phyloP scores from a whole-genome alignment of 2,329 filamentous ascomycete species.

The Chaetomiaceae sp. region DNA sequence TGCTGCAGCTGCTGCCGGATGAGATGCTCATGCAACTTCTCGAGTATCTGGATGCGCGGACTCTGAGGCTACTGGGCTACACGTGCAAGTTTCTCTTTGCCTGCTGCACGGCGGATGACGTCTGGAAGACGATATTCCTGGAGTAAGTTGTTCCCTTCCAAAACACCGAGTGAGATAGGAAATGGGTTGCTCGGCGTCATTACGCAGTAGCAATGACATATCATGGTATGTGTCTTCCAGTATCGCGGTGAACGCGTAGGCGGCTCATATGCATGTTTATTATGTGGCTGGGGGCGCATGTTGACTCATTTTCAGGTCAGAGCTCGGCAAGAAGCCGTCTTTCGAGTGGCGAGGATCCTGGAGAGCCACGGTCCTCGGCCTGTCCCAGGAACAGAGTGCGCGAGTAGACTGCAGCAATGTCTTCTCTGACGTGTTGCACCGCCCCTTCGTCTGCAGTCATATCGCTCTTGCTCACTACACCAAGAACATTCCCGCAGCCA shows the following conservation, averaged over 20 bases:
- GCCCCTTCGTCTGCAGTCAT: slow-evolving; percentile 85
- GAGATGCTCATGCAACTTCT: slow-evolving; percentile 72
- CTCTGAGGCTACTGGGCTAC: slow-evolving; percentile 62
- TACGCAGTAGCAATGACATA: background rate
- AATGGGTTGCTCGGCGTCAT: background rate
- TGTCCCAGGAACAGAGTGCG: slow-evolving; percentile 47
- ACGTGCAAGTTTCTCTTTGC: slow-evolving; percentile 86
- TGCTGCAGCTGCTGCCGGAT: slow-evolving; percentile 68
- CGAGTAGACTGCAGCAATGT: slow-evolving; percentile 69
- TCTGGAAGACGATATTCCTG: slow-evolving; percentile 84
- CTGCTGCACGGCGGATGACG: slow-evolving; percentile 75
- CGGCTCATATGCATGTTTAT: background rate
- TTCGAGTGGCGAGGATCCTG: slow-evolving; percentile 78
- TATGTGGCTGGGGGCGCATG: background rate
- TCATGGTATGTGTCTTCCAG: slow-evolving; percentile 3
- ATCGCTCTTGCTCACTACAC: slow-evolving; percentile 64
- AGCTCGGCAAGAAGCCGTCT: slow-evolving; percentile 30
- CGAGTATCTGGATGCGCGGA: slow-evolving; percentile 64
- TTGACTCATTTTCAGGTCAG: slow-evolving; percentile 30
- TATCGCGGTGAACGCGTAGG: background rate
- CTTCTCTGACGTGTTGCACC: slow-evolving; percentile 85
- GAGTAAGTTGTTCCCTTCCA: slow-evolving; percentile 57
- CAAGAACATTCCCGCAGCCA: slow-evolving; percentile 64
- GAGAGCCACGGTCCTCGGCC: slow-evolving; percentile 70
- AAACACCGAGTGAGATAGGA: background rate